phyloP scores from a whole-genome alignment of 1,139 yeast species.

The Saccharomyces pastorianus region DNA sequence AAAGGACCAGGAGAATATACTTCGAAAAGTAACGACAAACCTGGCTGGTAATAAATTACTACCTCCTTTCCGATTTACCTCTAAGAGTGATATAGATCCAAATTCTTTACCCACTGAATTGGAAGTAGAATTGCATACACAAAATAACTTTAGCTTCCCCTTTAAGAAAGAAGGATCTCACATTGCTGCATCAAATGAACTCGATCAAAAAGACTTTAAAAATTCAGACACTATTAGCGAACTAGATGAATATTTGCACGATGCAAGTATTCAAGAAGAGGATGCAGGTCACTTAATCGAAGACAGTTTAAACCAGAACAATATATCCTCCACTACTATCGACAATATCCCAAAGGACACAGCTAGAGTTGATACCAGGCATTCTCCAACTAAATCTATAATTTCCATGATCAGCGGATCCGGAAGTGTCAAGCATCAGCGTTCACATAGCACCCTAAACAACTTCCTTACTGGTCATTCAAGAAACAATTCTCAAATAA shows the following conservation, averaged over 20 bases:
- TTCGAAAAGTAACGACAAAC: constrained; percentile 11
- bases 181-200: not conserved
- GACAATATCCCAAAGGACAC: constrained; percentile 10
- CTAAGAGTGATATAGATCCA: not conserved
- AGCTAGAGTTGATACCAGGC: constrained; percentile 15
- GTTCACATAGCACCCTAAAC: constrained; percentile 13
- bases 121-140: constrained; percentile 6
- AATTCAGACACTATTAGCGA: constrained; percentile 23
- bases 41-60: constrained; percentile 10
- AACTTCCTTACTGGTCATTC: constrained; percentile 12
- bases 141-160: constrained; percentile 15
- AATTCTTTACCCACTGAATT: not conserved
- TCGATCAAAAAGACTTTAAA: not conserved
- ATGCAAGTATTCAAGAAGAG: constrained; percentile 11
- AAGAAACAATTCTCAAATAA: constrained; percentile 18
- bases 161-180: constrained; percentile 1
- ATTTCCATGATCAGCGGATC: constrained; percentile 24
- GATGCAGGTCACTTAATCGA: constrained; percentile 15
- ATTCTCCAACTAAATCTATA: constrained; percentile 31
- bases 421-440: constrained; percentile 14
- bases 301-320: constrained; percentile 22
- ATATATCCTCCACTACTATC: constrained; percentile 12
- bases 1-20: constrained; percentile 10
- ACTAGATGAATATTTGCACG: constrained; percentile 23
- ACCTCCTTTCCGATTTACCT: constrained; percentile 15